Conservation (phyloP, 208 protist species). For the Zelonia costaricensis region DNA sequence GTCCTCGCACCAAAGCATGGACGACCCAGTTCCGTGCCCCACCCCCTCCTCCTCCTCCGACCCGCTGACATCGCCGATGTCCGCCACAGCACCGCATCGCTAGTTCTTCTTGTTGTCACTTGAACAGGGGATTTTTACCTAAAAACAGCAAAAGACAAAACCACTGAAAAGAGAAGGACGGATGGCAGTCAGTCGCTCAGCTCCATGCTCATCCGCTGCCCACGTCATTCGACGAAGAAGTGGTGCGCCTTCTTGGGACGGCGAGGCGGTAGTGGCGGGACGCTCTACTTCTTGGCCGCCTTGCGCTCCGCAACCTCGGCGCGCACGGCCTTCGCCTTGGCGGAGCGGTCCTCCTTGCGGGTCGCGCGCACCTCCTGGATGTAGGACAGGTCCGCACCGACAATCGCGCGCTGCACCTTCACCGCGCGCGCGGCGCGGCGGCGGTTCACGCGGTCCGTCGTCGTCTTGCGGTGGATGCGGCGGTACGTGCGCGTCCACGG, state of each 20-base stretch:
- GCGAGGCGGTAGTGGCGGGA: no score
- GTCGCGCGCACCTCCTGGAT: conserved; percentile 85
- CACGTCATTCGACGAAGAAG: not conserved
- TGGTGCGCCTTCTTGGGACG: not conserved
- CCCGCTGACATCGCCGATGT: no score
- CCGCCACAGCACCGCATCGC: no score
- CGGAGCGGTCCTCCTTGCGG: conserved; percentile 86
- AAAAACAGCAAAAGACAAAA: no score
- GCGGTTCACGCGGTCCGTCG: conserved; percentile 79
- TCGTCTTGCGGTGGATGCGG: conserved; percentile 92
- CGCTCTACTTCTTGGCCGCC: conserved; percentile 88
- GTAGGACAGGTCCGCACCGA: conserved; percentile 89
- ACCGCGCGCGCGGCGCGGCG: conserved; percentile 81
- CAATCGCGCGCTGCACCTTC: conserved; percentile 78
- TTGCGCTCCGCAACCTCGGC: conserved; percentile 90
- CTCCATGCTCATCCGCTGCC: not conserved
- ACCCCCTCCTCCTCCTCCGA: no score
- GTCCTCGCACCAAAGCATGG: no score
- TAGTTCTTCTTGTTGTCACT: no score
- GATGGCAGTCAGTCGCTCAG: no score
- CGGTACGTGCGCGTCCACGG: conserved; percentile 94
- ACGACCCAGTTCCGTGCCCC: no score
- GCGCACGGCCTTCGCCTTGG: conserved; percentile 88
- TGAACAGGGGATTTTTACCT: no score
- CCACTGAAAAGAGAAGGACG: no score